Conservation (phyloP, 192 early-diverging fungal genomes). For the Coemansia nantahalensis region DNA sequence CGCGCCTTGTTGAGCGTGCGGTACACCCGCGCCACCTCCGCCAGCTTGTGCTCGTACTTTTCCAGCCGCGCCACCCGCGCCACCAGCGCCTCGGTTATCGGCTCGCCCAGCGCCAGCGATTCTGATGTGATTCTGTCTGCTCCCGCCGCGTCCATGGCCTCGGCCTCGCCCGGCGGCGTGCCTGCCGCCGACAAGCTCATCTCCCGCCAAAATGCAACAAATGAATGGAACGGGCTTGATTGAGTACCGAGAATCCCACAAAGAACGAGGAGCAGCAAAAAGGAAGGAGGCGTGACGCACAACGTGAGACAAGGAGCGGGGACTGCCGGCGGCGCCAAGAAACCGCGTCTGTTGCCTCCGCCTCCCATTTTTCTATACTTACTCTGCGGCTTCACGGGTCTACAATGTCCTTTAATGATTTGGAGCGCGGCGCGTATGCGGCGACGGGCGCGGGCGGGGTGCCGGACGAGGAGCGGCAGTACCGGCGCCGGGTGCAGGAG, state of each 20-base stretch:
- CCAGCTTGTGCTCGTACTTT: conserved; percentile 53
- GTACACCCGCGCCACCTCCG: conserved; percentile 49
- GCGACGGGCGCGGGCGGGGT: background rate
- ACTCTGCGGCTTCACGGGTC: too few species aligned
- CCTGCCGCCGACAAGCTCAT: background rate
- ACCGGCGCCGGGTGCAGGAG: conserved; percentile 58
- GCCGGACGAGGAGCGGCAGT: conserved; percentile 50
- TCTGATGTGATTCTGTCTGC: conserved; percentile 19
- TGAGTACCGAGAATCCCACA: too few species aligned
- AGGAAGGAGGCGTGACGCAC: too few species aligned
- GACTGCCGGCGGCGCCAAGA: too few species aligned
- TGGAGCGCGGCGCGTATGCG: conserved; percentile 55
- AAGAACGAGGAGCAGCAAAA: too few species aligned
- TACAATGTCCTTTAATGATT: conserved; percentile 65
- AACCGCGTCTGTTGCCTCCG: too few species aligned
- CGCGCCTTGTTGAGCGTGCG: conserved; percentile 46
- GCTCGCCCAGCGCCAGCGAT: conserved; percentile 23
- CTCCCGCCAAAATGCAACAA: too few species aligned
- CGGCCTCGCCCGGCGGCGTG: background rate
- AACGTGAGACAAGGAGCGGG: too few species aligned
- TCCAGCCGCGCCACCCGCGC: conserved; percentile 30
- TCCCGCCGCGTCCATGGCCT: background rate
- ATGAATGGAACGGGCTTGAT: too few species aligned
- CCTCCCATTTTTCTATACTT: too few species aligned
- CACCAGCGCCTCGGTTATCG: conserved; percentile 23